Conservation (phyloP, 345 rosid genomes). For the Eucalyptus urophylla region DNA sequence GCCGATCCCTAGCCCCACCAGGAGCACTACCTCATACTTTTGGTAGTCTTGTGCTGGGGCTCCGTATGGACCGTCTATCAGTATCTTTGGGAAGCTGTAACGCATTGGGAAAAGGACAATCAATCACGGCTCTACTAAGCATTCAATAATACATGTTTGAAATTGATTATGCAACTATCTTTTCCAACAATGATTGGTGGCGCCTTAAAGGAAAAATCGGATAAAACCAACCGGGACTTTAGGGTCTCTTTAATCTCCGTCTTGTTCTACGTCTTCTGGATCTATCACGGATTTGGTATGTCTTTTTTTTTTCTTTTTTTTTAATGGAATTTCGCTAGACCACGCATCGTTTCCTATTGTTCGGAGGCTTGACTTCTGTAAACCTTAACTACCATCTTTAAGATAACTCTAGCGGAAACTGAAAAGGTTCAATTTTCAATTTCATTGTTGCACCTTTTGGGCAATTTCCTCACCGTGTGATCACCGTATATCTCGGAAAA, state of each 20-base stretch:
- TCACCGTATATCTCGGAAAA: neutral
- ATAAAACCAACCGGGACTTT: neutral
- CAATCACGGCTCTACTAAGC: neutral
- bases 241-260: neutral
- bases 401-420: accelerated
- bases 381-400: neutral
- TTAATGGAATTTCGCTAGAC: neutral
- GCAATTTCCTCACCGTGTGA: neutral
- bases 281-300: neutral
- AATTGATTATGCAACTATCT: neutral
- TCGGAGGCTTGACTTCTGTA: neutral
- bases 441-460: neutral
- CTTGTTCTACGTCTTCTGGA: accelerated
- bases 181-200: neutral
- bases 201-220: accelerated
- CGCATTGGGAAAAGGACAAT: neutral
- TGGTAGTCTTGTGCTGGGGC: constrained; percentile 95
- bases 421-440: neutral
- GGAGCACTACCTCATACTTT: constrained; percentile 73
- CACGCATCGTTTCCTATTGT: neutral
- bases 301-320: neutral
- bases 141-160: neutral
- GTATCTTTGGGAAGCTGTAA: constrained; percentile 56
- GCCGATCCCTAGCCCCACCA: constrained; percentile 88
- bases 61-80: constrained; percentile 85